These are phyloP conservation scores for Penicillium goetzii DNA, from an alignment of 495 filamentous ascomycete species.

Conservation along the genomic window DNA sequence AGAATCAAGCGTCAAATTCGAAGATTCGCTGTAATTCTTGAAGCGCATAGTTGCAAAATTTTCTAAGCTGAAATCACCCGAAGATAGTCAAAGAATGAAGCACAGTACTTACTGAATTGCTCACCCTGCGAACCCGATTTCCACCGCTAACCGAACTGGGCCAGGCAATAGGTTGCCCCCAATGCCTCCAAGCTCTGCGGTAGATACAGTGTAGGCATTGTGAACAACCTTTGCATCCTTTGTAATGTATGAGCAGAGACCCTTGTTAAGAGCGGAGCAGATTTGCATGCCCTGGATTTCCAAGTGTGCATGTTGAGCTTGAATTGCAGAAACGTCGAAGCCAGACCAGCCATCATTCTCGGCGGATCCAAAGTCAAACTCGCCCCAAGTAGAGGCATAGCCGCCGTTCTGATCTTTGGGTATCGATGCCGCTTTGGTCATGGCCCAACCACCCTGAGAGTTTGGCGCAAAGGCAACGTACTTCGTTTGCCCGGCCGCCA, in stretches of 20 bases:
- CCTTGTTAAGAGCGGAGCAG: not conserved
- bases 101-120: too few relatives aligned
- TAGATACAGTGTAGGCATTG: not conserved
- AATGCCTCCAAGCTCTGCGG: not conserved
- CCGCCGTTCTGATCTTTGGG: not conserved
- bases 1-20: too few relatives aligned
- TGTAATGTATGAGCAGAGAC: not conserved
- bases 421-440: not conserved
- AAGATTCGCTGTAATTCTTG: too few relatives aligned
- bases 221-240: not conserved
- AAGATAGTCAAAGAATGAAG: too few relatives aligned
- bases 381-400: not conserved
- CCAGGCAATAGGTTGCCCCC: not conserved
- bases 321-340: not conserved
- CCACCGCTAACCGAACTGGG: slow-evolving; percentile 1
- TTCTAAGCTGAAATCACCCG: too few relatives aligned
- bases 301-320: not conserved
- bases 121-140: not conserved
- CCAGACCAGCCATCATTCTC: not conserved
- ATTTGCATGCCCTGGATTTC: not conserved
- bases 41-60: too few relatives aligned
- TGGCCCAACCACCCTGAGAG: not conserved
- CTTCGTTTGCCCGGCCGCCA: not conserved
- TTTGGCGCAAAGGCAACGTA: not conserved
- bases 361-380: not conserved